A percentile compares a stretch with the other conserved stretches of the same genome.
phyloP scores from a whole-genome alignment of 78 protist genomes.

The Polysphondylium violaceum region DNA sequence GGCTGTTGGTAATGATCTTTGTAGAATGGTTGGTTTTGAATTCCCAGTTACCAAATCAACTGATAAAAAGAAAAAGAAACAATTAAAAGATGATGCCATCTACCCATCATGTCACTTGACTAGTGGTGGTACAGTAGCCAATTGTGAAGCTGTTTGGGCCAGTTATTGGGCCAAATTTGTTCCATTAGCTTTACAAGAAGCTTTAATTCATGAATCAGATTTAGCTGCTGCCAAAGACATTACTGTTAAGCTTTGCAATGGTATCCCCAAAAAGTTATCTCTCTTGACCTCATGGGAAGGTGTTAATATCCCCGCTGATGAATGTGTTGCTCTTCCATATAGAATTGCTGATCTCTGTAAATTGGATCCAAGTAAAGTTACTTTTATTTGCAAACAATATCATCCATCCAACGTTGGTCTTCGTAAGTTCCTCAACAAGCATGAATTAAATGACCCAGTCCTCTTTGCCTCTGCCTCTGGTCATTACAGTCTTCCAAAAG shows the following conservation, averaged over 20 bases:
- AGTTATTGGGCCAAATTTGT: conserved; percentile 34
- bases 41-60: conserved; percentile 8
- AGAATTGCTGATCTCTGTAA: conserved; percentile 1
- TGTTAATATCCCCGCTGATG: neutral
- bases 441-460: conserved; percentile 24
- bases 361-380: conserved; percentile 14
- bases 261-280: neutral
- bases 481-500: conserved; percentile 58
- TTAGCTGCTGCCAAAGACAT: conserved; percentile 19
- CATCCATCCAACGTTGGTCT: conserved; percentile 38
- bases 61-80: neutral
- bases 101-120: conserved; percentile 32
- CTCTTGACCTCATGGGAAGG: conserved; percentile 49
- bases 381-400: conserved; percentile 33
- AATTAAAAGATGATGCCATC: neutral
- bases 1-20: conserved; percentile 42
- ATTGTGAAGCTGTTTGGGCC: conserved; percentile 32
- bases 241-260: neutral
- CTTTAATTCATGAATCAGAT: neutral
- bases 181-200: conserved; percentile 45
- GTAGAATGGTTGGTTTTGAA: conserved; percentile 60
- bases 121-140: conserved; percentile 52
- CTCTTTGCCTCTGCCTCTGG: conserved; percentile 26
- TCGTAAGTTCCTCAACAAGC: neutral
- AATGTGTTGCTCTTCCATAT: conserved; percentile 23